Base-by-base conservation (phyloP, 257 asterid genomes). In the Scutellaria barbata region DNA sequence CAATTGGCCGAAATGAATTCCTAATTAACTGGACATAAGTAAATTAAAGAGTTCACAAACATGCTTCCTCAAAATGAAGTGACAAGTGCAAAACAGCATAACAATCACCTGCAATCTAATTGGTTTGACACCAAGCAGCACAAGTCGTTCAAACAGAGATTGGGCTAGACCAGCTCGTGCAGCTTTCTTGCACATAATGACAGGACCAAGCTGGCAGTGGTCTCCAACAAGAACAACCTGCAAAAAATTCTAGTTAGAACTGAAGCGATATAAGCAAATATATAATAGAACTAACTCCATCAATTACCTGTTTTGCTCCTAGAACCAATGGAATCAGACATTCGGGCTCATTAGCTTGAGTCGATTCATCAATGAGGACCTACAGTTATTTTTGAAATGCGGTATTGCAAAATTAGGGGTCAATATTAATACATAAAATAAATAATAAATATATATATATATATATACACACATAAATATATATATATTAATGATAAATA, bases 171-270 rank as follows among this genome's bases (percentile, higher is more conserved):
- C 99, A 68, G 99, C 98, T 8, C 99, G 88, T 5, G 99, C 99
- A 67, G 98, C 99, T 85, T 95, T 95, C 90, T 92, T 95, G 91
- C 99, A 95, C 99, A 95, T 95, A 79, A 95, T 92, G 77, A 95
- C 98, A 75, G 99, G 99, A 85, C 99, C 99, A 85, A 95, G 99
- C 83, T 95, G 99, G 82, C 98, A 95, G 80, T 92, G 99, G 72
- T 95, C 99, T 84, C 99, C 99, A 76, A 95, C 98, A 57, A 95
- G 97, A 79, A 95, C 84, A 72, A 83, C 87, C 99, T 95, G 71
- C 69, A 75, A 52, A 40, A 75, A 50, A 30, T 30, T 45, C 75
- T 33, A 10, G 52, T 56, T 58, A 72, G 46, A 50, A 14, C 40
- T 51, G 17, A 42, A 42, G 17, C 6, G 10, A 25, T 33, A 67